Percentiles rank a stretch among this genome's conserved stretches.
Conservation (phyloP, 257 asterid genomes). For the Orobanche coerulescens region DNA sequence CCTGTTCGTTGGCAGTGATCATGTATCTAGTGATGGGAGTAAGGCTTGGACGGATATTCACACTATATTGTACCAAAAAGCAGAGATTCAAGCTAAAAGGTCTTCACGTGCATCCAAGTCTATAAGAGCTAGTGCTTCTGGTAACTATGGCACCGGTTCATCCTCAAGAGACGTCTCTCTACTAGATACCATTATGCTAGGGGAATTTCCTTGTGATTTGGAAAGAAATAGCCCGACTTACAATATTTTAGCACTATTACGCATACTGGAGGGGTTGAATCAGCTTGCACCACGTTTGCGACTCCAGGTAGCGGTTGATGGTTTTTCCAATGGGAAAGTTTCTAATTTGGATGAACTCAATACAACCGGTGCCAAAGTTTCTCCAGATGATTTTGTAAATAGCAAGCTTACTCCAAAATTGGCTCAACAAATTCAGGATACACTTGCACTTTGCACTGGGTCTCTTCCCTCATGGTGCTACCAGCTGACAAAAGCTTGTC, state of each 20-base stretch:
- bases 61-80: conserved; percentile 61
- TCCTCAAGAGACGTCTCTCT: conserved; percentile 41
- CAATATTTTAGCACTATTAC: conserved; percentile 60
- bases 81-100: conserved; percentile 42
- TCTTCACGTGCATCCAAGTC: conserved; percentile 40
- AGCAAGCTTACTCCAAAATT: conserved; percentile 72
- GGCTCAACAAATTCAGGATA: conserved; percentile 75
- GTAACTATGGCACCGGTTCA: conserved; percentile 27
- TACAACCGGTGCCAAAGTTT: conserved; percentile 36
- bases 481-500: conserved; percentile 79
- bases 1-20: conserved; percentile 48
- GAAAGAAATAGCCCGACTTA: conserved; percentile 67
- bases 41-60: conserved; percentile 62
- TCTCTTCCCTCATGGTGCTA: conserved; percentile 92
- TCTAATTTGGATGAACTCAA: conserved; percentile 36
- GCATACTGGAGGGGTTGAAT: conserved; percentile 73
- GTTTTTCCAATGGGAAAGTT: conserved; percentile 54
- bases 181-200: conserved; percentile 70
- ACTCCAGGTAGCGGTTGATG: conserved; percentile 38
- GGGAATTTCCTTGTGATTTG: conserved; percentile 72
- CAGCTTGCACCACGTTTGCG: conserved; percentile 71
- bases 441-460: conserved; percentile 77
- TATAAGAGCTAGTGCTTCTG: conserved; percentile 40
- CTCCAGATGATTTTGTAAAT: conserved; percentile 49
- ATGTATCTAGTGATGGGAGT: conserved; percentile 56